Evolutionary conservation across 1,284 basidiomycete genomes (phyloP).

Genomic region (Puccinia brachypodii): DNA sequence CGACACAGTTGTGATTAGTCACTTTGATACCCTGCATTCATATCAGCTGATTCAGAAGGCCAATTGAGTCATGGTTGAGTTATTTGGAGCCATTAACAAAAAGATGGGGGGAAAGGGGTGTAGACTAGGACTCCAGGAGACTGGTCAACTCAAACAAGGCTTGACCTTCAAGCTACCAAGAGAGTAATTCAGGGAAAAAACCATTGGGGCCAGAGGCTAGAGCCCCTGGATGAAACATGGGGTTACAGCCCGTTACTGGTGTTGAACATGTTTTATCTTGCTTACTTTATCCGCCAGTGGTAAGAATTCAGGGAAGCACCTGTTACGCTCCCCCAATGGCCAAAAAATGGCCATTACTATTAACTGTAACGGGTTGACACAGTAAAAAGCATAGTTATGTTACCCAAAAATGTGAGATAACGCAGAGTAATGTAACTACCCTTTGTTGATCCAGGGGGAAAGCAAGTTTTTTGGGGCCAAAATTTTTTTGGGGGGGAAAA

Average conservation of each 20-base stretch:
- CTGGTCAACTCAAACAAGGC: not conserved
- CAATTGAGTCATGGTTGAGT: not conserved
- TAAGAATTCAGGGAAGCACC: not conserved
- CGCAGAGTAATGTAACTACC: conserved; percentile 3
- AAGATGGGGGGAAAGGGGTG: too few species aligned
- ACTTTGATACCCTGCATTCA: not conserved
- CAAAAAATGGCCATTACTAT: not conserved
- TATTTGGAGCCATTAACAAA: not conserved
- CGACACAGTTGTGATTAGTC: not conserved
- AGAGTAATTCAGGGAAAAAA: not conserved
- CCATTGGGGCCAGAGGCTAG: not conserved
- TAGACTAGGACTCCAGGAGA: too few species aligned
- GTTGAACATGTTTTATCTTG: not conserved
- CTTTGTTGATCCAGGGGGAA: too few species aligned
- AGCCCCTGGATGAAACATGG: not conserved
- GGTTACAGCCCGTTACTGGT: not conserved
- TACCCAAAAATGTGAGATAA: not conserved
- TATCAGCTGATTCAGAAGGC: not conserved
- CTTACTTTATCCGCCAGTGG: not conserved
- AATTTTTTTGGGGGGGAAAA: too few species aligned
- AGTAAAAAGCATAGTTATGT: not conserved
- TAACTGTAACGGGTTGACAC: not conserved
- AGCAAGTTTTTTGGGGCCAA: too few species aligned
- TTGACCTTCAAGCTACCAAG: not conserved
- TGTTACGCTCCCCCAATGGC: not conserved